A percentile compares a stretch with the other conserved stretches of the same genome.
Evolutionary conservation across 208 protist genomes (phyloP).

Genomic region (Trichomonas vaginalis): DNA sequence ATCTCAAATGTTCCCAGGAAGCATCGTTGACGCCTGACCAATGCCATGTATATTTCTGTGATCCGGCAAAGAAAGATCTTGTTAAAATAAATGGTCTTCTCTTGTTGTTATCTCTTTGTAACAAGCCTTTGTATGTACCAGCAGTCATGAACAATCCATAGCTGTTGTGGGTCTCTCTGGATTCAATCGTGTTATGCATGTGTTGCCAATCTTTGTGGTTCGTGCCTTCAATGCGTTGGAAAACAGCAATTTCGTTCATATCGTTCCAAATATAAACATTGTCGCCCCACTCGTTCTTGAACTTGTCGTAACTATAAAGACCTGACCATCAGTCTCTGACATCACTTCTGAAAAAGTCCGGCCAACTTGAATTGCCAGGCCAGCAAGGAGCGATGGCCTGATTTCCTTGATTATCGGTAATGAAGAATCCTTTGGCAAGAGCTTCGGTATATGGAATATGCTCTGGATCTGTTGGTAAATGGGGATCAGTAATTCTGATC

Average conservation of each 20-base stretch:
- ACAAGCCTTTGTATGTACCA: slow-evolving; percentile 52
- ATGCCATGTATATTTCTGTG: slow-evolving; percentile 80
- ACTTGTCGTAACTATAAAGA: neutral
- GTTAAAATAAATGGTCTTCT: slow-evolving; percentile 85
- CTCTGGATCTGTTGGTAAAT: neutral
- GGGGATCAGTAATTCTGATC: neutral
- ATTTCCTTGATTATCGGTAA: slow-evolving; percentile 13
- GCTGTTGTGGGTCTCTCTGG: slow-evolving; percentile 89
- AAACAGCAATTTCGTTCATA: slow-evolving; percentile 95
- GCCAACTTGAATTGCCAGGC: slow-evolving; percentile 68
- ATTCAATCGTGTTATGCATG: slow-evolving; percentile 51
- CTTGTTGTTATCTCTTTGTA: slow-evolving; percentile 38
- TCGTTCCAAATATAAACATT: slow-evolving; percentile 92
- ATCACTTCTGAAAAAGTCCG: slow-evolving; percentile 69
- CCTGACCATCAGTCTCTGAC: slow-evolving; percentile 44
- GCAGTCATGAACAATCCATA: slow-evolving; percentile 67
- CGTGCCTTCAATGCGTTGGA: slow-evolving; percentile 69
- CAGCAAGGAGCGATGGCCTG: slow-evolving; percentile 79
- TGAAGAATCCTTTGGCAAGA: neutral
- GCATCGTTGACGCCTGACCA: slow-evolving; percentile 95
- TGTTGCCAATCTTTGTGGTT: slow-evolving; percentile 71
- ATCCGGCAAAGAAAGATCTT: slow-evolving; percentile 85
- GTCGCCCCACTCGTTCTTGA: neutral
- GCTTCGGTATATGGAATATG: neutral
- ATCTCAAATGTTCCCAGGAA: slow-evolving; percentile 73